Conservation (phyloP, 306 rosid species). For the Glycine latifolia region DNA sequence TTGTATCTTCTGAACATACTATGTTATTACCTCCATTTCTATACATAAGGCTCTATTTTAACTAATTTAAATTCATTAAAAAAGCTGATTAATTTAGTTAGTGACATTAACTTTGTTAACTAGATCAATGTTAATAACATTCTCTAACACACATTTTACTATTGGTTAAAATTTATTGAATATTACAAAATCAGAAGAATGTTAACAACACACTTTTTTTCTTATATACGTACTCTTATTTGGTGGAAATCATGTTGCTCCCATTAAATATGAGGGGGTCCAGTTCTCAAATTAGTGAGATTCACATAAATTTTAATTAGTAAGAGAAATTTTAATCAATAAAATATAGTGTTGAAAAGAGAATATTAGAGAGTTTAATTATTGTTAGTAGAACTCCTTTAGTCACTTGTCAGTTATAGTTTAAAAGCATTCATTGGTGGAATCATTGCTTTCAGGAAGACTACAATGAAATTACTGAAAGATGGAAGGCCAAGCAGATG, state of each 20-base stretch:
- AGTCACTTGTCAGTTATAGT: background rate
- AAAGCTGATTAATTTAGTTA: no score
- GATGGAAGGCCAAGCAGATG: conserved; percentile 69
- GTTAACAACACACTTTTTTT: no score
- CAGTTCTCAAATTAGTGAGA: no score
- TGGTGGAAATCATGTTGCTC: background rate
- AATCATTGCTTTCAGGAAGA: conserved; percentile 54
- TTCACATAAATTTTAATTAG: background rate
- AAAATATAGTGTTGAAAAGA: background rate
- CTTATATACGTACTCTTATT: background rate
- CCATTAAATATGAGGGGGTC: background rate
- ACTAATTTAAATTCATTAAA: no score
- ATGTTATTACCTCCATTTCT: no score
- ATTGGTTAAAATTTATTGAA: no score
- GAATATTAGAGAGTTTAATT: background rate
- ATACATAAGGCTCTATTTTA: no score
- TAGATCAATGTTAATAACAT: no score
- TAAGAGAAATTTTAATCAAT: background rate
- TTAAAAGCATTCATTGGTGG: conserved; percentile 6
- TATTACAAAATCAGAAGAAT: no score
- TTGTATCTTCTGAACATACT: no score
- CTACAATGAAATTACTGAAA: conserved; percentile 60
- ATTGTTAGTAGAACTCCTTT: background rate
- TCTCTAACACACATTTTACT: no score
- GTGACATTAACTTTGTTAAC: no score